phyloP scores from a whole-genome alignment of 2,329 filamentous ascomycete genomes.

The Botrytis paeoniae region DNA sequence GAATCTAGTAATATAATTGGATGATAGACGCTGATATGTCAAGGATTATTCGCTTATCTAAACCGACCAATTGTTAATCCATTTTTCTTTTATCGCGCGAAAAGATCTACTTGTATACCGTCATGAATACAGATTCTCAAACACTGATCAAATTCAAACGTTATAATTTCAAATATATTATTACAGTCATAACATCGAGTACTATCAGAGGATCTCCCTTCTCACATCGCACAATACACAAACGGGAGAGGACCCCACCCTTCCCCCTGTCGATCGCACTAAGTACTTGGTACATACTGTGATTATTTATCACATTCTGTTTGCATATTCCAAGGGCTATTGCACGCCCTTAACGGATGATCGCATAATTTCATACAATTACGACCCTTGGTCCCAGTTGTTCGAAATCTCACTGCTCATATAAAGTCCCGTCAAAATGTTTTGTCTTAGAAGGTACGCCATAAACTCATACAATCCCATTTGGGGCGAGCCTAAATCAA shows the following conservation, averaged over 20 bases:
- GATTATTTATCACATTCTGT: slow-evolving; percentile 7
- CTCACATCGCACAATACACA: background rate
- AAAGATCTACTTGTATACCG: background rate
- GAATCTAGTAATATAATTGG: background rate
- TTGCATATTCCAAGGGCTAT: slow-evolving; percentile 4
- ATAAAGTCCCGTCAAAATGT: slow-evolving; percentile 45
- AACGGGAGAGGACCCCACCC: background rate
- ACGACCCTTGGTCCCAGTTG: slow-evolving; percentile 13
- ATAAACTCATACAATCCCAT: background rate
- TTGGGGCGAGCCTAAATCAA: background rate
- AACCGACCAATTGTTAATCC: background rate
- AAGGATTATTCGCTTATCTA: background rate
- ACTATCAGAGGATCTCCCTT: background rate
- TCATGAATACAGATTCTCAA: background rate
- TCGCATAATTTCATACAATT: slow-evolving; percentile 24
- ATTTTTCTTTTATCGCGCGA: background rate
- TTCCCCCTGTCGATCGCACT: background rate
- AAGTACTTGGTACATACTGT: background rate
- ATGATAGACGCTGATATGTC: background rate
- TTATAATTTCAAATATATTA: background rate
- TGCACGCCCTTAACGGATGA: slow-evolving; percentile 26
- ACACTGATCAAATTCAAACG: background rate
- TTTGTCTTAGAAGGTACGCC: slow-evolving; percentile 58
- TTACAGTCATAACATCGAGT: background rate
- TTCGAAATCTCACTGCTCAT: background rate